Base-by-base conservation (phyloP, 2,329 filamentous ascomycete genomes). In the Exophiala sideris region DNA sequence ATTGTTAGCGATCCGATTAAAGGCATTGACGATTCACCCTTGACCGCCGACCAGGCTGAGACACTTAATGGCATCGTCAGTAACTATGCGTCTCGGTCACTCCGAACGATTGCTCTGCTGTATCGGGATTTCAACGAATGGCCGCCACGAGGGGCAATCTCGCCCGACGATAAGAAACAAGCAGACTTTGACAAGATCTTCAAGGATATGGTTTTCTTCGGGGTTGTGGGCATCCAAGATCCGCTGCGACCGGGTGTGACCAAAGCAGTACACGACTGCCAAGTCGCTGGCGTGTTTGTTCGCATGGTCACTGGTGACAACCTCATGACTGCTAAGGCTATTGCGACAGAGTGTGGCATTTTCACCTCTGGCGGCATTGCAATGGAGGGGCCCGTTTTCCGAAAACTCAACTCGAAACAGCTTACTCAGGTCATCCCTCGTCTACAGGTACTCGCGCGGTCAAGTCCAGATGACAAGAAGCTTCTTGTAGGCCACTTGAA, bases 291-390 rank as follows among this genome's bases (percentile, higher is more conserved):
- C 56, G 88, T 92, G 9, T 81, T 86, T 57, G 87, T 91, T 14
- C 86, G 88, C 65, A 92, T 92, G 88, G 88, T 92, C 2, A 92
- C 88, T 3, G 88, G 88, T 59, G 88, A 92, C 73, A 91, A 92
- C 72, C 83, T 87, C 62, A 73, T 88, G 55, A 92, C 88, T 6
- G 88, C 88, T 1, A 82, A 87, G 67, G 86, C 88, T 18, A 92
- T 92, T 64, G 88, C 88, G 16, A 80, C 79, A 61, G 88, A 91
- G 64, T 91, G 88, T 67, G 87, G 88, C 38, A 91, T 92, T 56
- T 78, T 88, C 52, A 83, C 84, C 38, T 71, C 78, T 3, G 80
- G 84, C 63, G 87, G 85, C 45, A 67, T 89, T 52, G 82, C 90
- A 33, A 87, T 92, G 78, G 88, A 91, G 70, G 88, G 88, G 0